Base-by-base conservation (phyloP, 1,284 basidiomycete species). In the Trichosporon sp. region DNA sequence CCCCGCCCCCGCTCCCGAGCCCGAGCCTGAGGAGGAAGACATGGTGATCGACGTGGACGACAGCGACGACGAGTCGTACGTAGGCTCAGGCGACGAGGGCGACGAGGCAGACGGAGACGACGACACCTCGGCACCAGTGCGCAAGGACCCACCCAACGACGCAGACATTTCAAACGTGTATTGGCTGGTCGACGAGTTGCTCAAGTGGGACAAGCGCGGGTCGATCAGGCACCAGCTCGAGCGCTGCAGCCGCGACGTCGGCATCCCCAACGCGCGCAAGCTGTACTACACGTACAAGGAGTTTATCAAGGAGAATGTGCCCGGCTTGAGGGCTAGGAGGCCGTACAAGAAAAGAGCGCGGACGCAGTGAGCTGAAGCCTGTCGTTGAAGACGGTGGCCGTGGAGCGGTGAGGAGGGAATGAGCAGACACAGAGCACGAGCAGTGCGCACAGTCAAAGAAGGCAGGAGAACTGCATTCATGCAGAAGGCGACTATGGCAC, bases 271-370 rank as follows among this genome's bases (percentile, higher is more conserved):
- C n/a, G 51, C 69, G 1, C 26, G 14, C n/a, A 46, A 35, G 11
- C 54, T 70, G n/a, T 70, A 70, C 19, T 59, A 61, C 26, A 35
- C 54, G 6, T 61, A 70, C 54, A 40, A 46, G 54, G 38, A 2
- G n/a, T 70, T 1, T 35, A 66, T 70, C 19, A 11, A 70, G 31
- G 21, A 8, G 32, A 32, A 46, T 2, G 65, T 70, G n/a, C 65
- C 65, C 12, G 69, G 40, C 37, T 8, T 70, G 4, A 14, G 32
- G 31, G 59, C 32, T n/a, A 14, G 59, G 12, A 63, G 12, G 59
- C 32, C 59, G 59, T 63, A 63, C 59, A 35, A 16, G 31, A 63
- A 63, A 16, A 32, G 59, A 3, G 59, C 59, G 5, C 6, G 32
- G 1, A 31, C 35, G 56, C 16, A 14, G 31, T 61, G 51, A 56